Conservation (phyloP, 148 eudicot genomes). For the Nepenthes mirabilis region DNA sequence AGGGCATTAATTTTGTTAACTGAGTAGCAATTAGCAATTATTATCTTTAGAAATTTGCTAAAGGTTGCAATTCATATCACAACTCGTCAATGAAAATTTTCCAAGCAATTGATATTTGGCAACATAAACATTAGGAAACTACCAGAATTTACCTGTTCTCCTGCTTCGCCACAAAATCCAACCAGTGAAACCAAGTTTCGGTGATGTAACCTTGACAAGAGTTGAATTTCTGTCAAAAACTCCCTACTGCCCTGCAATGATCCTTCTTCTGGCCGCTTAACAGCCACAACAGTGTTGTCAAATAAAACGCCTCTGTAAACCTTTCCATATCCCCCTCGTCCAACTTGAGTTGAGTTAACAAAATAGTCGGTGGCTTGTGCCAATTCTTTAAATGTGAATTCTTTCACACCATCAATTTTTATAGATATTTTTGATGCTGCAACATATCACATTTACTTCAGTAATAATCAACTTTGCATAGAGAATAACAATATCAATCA, state of each 20-base stretch:
- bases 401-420: conserved; percentile 71
- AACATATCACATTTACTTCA: conserved; percentile 7
- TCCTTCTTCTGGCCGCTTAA: conserved; percentile 84
- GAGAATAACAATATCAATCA: not conserved
- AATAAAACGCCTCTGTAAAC: conserved; percentile 64
- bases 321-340: conserved; percentile 91
- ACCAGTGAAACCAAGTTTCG: conserved; percentile 69
- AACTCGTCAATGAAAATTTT: not conserved
- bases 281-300: conserved; percentile 50
- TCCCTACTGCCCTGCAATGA: conserved; percentile 82
- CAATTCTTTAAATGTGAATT: conserved; percentile 60
- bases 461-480: not conserved
- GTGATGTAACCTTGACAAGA: conserved; percentile 83
- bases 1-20: too few species aligned
- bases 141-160: conserved; percentile 53
- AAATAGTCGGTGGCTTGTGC: conserved; percentile 53
- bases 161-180: conserved; percentile 71
- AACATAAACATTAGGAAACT: not conserved
- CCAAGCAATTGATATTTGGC: not conserved
- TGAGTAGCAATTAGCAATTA: too few species aligned
- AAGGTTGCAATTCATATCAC: too few species aligned
- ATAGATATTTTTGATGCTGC: conserved; percentile 62
- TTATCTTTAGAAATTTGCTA: too few species aligned
- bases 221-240: conserved; percentile 78
- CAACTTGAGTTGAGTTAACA: conserved; percentile 44